Evolutionary conservation across 139 green algal genomes (phyloP), one percentile per base, ranked within the genome.

Genomic region (Coelastrella sp.): DNA sequence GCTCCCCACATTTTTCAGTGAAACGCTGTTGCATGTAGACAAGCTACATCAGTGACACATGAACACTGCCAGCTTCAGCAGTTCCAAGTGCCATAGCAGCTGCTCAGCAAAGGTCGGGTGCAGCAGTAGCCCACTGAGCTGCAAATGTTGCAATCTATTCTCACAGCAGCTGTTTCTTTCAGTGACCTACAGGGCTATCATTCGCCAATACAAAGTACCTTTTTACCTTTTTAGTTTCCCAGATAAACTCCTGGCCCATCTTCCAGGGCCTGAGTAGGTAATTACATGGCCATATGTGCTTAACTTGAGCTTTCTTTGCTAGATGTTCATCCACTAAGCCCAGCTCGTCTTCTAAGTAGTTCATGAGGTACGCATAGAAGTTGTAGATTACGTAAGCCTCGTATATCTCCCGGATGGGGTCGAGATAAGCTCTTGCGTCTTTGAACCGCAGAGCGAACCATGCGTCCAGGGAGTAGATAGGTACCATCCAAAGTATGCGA

Each of bases 341-440:
- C 17, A 97, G 95, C 81, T 96, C 94, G 73, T 93, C 91, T 61
- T 97, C 94, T 79, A 99, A 92, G 91, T 97, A 99, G 20, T 94
- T 95, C 81, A 98, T 95, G 54, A 99, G 93, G 91, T 98, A 99
- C 77, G 95, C 96, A 92, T 97, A 99, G 93, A 99, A 99, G 94
- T 96, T 98, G 92, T 99, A 99, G 86, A 99, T 98, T 23, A 99
- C 97, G 84, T 97, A 99, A 0, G 98, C 96, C 92, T 99, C 97
- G 83, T 98, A 99, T 94, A 95, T 98, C 92, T 99, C 98, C 13
- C 98, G 93, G 0, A 98, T 80, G 3, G 97, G 95, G 90, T 98
- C 95, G 17, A 99, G 91, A 88, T 98, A 98, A 19, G 97, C 88
- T 8, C 91, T 89, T 19, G 92, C 85, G 56, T 88, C 54, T 6